Percentiles rank a stretch among this genome's conserved stretches.
These are phyloP conservation scores for Phaeodactylum tricornutum DNA, from an alignment of 108 stramenopile genomes.

Conservation along the genomic window DNA sequence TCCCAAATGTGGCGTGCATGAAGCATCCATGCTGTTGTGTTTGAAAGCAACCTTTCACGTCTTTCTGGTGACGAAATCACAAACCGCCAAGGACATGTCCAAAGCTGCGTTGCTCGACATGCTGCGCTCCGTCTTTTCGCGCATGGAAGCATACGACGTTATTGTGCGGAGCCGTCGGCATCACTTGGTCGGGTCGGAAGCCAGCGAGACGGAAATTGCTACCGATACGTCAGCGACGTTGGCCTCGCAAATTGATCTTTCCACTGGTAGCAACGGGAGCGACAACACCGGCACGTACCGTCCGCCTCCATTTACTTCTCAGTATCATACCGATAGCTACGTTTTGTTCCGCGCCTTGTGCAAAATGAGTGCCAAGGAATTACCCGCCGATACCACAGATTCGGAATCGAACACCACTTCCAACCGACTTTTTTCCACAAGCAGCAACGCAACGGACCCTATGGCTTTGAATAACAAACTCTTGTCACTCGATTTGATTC, in stretches of 20 bases:
- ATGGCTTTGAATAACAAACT: slow-evolving; percentile 84
- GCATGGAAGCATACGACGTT: slow-evolving; percentile 85
- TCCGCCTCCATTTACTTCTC: slow-evolving; percentile 45
- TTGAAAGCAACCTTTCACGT: slow-evolving; percentile 91
- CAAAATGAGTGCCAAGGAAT: slow-evolving; percentile 83
- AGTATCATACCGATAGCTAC: slow-evolving; percentile 92
- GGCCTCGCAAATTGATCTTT: neutral
- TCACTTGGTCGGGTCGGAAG: too few relatives aligned
- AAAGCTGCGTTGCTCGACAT: slow-evolving; percentile 88
- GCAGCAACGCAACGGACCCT: slow-evolving; percentile 44
- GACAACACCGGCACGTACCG: neutral
- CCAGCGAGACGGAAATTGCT: slow-evolving; percentile 5
- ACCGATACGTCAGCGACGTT: neutral
- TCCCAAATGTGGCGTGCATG: slow-evolving; percentile 79
- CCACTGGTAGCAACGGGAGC: neutral
- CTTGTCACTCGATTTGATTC: slow-evolving; percentile 87
- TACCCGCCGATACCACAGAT: slow-evolving; percentile 56
- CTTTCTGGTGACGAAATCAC: slow-evolving; percentile 77
- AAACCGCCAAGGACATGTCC: slow-evolving; percentile 62
- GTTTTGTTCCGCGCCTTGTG: slow-evolving; percentile 93
- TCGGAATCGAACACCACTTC: slow-evolving; percentile 17
- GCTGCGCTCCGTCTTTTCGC: slow-evolving; percentile 75
- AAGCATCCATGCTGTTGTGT: slow-evolving; percentile 84
- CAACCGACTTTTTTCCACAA: slow-evolving; percentile 25
- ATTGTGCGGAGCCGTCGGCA: too few relatives aligned